phyloP scores from a whole-genome alignment of 495 filamentous ascomycete genomes.

The Acidomyces sp. region DNA sequence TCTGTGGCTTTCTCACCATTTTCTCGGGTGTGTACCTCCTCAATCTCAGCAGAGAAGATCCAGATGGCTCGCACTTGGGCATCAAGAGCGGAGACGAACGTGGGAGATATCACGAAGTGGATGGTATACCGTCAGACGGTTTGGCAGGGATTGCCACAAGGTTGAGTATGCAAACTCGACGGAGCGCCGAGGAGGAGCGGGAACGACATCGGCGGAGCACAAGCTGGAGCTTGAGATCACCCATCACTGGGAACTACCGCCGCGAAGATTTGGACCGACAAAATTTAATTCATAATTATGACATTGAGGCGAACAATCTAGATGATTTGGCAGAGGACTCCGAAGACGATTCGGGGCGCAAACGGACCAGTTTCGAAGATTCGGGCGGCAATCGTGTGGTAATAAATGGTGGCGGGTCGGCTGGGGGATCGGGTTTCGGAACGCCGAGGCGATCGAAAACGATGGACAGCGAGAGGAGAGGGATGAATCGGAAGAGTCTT shows the following conservation, averaged over 20 bases:
- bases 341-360: constrained; percentile 24
- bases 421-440: background rate
- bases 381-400: constrained; percentile 5
- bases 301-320: constrained; percentile 37
- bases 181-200: constrained; percentile 40
- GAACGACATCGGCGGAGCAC: constrained; percentile 35
- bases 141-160: constrained; percentile 80
- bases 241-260: constrained; percentile 14
- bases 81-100: constrained; percentile 20
- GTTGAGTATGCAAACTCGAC: constrained; percentile 77
- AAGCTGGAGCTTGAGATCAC: constrained; percentile 35
- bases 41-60: constrained; percentile 83
- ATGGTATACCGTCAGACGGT: constrained; percentile 80
- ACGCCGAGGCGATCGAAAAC: constrained; percentile 3
- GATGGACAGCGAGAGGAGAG: constrained; percentile 1
- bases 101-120: constrained; percentile 42
- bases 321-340: constrained; percentile 59
- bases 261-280: constrained; percentile 50
- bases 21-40: constrained; percentile 95
- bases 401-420: background rate
- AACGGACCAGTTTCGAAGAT: constrained; percentile 29
- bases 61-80: constrained; percentile 61
- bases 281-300: constrained; percentile 68
- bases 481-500: constrained; percentile 7
- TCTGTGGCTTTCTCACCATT: constrained; percentile 90